phyloP scores from a whole-genome alignment of 495 filamentous ascomycete species.

The Hyaloscypha finlandica region DNA sequence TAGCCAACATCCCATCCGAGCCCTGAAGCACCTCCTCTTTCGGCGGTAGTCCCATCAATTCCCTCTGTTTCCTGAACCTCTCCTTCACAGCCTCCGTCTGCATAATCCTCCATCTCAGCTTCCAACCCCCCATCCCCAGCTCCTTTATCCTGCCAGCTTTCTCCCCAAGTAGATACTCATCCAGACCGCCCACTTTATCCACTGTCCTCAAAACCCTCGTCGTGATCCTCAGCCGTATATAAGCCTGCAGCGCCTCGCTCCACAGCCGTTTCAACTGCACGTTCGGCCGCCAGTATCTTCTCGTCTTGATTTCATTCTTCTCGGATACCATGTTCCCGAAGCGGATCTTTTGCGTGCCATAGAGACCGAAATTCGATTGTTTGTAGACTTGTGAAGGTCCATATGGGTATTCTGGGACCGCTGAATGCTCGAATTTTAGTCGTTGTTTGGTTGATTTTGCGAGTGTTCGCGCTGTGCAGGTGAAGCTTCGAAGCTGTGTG shows the following conservation, averaged over 20 bases:
- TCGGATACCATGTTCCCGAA: conserved; percentile 91
- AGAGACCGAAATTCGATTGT: conserved; percentile 84
- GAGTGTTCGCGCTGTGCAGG: conserved; percentile 33
- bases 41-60: conserved; percentile 46
- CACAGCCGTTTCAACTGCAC: conserved; percentile 77
- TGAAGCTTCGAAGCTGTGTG: conserved; percentile 28
- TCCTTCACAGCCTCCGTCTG: conserved; percentile 64
- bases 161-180: conserved; percentile 82
- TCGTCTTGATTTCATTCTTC: conserved; percentile 77
- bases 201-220: conserved; percentile 81
- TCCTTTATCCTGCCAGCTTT: conserved; percentile 75
- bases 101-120: conserved; percentile 82
- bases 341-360: conserved; percentile 73
- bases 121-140: conserved; percentile 85
- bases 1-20: conserved; percentile 23
- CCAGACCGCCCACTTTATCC: conserved; percentile 82
- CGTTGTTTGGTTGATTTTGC: conserved; percentile 43
- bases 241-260: conserved; percentile 62
- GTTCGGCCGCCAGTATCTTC: conserved; percentile 86
- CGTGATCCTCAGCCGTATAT: conserved; percentile 73
- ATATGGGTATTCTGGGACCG: conserved; percentile 78
- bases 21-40: conserved; percentile 29
- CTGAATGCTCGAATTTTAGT: conserved; percentile 35
- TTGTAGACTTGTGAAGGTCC: conserved; percentile 80
- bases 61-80: conserved; percentile 58